These are phyloP conservation scores for Ophiostoma sp. DNA, from an alignment of 2,329 filamentous ascomycete genomes.

Conservation along the genomic window DNA sequence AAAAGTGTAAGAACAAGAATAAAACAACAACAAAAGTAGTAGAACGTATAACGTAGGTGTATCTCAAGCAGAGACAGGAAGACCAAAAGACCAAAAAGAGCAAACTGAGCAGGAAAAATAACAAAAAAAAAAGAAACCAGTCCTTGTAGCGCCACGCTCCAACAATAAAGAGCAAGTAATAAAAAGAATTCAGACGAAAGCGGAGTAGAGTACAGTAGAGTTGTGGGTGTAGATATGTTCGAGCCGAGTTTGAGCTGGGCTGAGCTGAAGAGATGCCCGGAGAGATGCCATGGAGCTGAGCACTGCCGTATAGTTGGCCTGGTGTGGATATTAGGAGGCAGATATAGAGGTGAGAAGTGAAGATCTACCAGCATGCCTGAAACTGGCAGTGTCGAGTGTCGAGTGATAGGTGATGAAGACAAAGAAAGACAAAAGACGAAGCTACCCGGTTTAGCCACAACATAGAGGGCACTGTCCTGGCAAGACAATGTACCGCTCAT, in stretches of 20 bases:
- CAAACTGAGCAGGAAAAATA: neutral
- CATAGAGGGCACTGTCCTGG: constrained; percentile 58
- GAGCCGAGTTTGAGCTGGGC: neutral
- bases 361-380: neutral
- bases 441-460: constrained; percentile 16
- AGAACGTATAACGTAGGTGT: too few relatives aligned
- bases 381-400: neutral
- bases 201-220: neutral
- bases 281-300: neutral
- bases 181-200: neutral
- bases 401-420: neutral
- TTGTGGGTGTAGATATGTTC: neutral
- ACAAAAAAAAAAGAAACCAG: neutral
- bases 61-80: neutral
- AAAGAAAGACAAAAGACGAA: neutral
- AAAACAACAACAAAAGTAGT: too few relatives aligned
- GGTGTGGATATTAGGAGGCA: neutral
- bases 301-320: neutral
- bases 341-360: too few relatives aligned
- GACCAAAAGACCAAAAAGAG: neutral
- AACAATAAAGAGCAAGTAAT: neutral
- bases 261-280: neutral
- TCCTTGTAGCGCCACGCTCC: constrained; percentile 12
- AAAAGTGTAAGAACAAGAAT: neutral
- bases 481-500: constrained; percentile 68